These are phyloP conservation scores for Calocybe gangraenosa DNA, from an alignment of 768 basidiomycete species.

Conservation along the genomic window DNA sequence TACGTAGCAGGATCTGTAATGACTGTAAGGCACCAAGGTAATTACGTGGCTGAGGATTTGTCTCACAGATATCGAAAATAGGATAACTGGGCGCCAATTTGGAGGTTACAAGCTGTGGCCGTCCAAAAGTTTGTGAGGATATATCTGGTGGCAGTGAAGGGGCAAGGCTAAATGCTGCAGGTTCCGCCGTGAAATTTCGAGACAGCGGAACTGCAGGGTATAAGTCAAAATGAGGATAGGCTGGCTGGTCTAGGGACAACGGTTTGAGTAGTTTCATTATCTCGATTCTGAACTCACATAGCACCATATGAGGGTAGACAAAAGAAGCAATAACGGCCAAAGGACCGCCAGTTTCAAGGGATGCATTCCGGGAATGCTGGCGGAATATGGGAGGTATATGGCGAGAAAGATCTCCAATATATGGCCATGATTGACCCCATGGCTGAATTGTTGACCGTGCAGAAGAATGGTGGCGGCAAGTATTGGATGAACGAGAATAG, in stretches of 20 bases:
- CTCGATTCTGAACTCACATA: slow-evolving; percentile 12
- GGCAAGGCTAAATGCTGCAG: slow-evolving; percentile 8
- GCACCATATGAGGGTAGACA: slow-evolving; percentile 14
- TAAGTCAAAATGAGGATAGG: slow-evolving; percentile 32
- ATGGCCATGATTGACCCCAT: slow-evolving; percentile 33
- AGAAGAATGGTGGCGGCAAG: neutral
- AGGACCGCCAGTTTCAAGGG: slow-evolving; percentile 6
- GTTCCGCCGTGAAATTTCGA: neutral
- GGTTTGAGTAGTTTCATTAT: slow-evolving; percentile 1
- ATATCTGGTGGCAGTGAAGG: neutral
- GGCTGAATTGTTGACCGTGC: slow-evolving; percentile 6
- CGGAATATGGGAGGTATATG: neutral
- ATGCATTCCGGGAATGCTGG: neutral
- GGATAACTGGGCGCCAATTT: slow-evolving; percentile 20
- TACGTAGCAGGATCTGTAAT: slow-evolving; percentile 24
- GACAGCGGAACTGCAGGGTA: slow-evolving; percentile 18
- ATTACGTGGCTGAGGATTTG: neutral
- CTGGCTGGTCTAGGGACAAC: slow-evolving; percentile 23
- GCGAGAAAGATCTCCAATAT: slow-evolving; percentile 8
- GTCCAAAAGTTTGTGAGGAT: neutral
- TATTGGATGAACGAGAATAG: neutral
- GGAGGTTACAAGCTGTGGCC: neutral
- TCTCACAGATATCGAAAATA: slow-evolving; percentile 29
- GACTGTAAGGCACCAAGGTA: neutral
- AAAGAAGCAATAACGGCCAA: slow-evolving; percentile 17